These are phyloP conservation scores for Chenopodium suecicum DNA, from an alignment of 148 eudicot genomes.

Conservation along the genomic window DNA sequence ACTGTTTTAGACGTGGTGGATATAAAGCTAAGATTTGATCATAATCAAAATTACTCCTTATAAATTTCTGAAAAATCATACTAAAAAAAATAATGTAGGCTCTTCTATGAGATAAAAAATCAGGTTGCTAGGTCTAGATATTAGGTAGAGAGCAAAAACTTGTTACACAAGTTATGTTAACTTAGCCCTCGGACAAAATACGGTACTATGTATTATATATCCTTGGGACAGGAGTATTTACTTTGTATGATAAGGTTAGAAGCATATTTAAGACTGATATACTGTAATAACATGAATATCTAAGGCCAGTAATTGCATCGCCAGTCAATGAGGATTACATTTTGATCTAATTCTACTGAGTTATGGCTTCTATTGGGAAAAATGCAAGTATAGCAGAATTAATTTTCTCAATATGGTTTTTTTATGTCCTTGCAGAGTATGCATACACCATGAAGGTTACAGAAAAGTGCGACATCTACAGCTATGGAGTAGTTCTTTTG, in stretches of 20 bases:
- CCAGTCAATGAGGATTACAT: not conserved
- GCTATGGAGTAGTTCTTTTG: slow-evolving; percentile 91
- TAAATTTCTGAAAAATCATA: not conserved
- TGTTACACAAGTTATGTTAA: too few species aligned
- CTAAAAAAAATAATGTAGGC: not conserved
- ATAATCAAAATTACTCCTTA: too few species aligned
- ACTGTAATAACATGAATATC: not conserved
- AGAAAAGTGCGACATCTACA: slow-evolving; percentile 94
- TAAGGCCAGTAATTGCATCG: not conserved
- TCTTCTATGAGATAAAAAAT: not conserved
- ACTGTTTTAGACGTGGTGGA: not conserved
- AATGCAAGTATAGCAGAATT: not conserved
- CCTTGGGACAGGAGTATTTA: too few species aligned
- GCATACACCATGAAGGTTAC: slow-evolving; percentile 99
- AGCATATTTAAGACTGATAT: too few species aligned
- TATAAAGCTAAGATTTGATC: not conserved
- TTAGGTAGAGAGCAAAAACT: too few species aligned
- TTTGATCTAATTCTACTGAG: not conserved
- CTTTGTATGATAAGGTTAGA: not conserved
- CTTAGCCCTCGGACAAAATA: not conserved
- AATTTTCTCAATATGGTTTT: not conserved
- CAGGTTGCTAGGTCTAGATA: not conserved
- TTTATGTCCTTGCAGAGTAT: slow-evolving; percentile 52
- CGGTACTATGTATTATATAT: not conserved
- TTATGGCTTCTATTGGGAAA: not conserved